Evolutionary conservation across 1,284 basidiomycete genomes (phyloP).

Genomic region (Phylloboletellus chloephorus): DNA sequence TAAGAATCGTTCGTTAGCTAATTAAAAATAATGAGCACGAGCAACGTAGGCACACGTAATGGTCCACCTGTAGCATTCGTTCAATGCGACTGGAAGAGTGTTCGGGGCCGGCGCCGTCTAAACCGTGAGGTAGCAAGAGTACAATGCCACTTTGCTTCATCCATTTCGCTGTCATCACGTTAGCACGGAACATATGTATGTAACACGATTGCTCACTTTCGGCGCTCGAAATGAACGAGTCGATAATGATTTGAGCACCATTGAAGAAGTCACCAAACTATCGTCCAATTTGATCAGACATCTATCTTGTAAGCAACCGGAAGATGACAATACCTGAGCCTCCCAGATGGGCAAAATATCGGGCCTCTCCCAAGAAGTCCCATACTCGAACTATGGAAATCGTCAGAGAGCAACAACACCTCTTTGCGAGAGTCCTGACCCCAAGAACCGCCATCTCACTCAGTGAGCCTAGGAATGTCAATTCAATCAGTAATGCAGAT

Average conservation of each 20-base stretch:
- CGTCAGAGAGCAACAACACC: constrained; percentile 11
- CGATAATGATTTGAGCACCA: constrained; percentile 83
- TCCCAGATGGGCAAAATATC: constrained; percentile 84
- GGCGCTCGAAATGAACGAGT: constrained; percentile 78
- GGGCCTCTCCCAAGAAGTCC: constrained; percentile 81
- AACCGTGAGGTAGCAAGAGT: constrained; percentile 79
- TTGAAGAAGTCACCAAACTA: constrained; percentile 91
- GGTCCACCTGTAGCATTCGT: constrained; percentile 70
- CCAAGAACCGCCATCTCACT: constrained; percentile 85
- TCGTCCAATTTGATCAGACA: not conserved
- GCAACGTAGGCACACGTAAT: too few species aligned
- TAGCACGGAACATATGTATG: not conserved
- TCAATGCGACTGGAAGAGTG: constrained; percentile 85
- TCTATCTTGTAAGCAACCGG: not conserved
- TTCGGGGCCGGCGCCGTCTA: constrained; percentile 88
- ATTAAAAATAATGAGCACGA: constrained; percentile 1
- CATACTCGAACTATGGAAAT: constrained; percentile 70
- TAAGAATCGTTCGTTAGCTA: constrained; percentile 71
- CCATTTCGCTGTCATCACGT: constrained; percentile 76
- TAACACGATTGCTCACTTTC: constrained; percentile 55
- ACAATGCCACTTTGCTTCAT: constrained; percentile 87
- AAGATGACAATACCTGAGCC: constrained; percentile 55
- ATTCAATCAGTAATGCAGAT: constrained; percentile 1
- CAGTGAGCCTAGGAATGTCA: constrained; percentile 54
- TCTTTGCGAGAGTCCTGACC: constrained; percentile 39